phyloP scores from a whole-genome alignment of 306 rosid species.

The Adenanthera pavonina region DNA sequence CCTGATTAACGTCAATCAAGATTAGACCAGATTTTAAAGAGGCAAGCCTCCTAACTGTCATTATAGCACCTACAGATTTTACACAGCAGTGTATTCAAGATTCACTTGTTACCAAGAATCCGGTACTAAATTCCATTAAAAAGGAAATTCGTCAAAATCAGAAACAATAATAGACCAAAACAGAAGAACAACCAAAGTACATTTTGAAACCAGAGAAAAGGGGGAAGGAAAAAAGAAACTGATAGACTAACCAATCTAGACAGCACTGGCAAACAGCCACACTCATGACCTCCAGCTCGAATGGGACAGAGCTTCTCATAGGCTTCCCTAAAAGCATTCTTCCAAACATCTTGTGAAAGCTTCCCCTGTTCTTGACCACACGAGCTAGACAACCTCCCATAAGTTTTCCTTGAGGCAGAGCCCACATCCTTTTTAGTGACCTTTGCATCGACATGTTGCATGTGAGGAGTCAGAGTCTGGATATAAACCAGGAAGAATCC shows the following conservation, averaged over 20 bases:
- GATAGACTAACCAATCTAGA: constrained; percentile 61
- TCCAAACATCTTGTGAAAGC: constrained; percentile 77
- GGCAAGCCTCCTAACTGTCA: neutral
- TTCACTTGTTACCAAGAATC: neutral
- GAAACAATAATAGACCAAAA: neutral
- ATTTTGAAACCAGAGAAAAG: neutral
- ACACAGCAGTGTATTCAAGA: neutral
- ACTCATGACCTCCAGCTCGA: constrained; percentile 80
- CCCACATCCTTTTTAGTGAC: constrained; percentile 25
- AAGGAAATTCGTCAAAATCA: neutral
- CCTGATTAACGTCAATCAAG: neutral
- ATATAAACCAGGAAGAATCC: constrained; percentile 38
- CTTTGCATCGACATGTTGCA: constrained; percentile 68
- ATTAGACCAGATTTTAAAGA: neutral
- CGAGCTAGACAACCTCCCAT: constrained; percentile 52
- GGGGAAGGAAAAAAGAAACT: neutral
- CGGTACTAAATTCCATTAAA: neutral
- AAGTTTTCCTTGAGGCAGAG: constrained; percentile 56
- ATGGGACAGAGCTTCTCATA: constrained; percentile 79
- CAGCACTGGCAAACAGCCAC: constrained; percentile 81
- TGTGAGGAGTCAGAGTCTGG: constrained; percentile 81
- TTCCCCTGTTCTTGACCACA: constrained; percentile 62
- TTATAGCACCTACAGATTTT: neutral
- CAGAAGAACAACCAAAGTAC: neutral
- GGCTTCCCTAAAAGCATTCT: constrained; percentile 76